Evolutionary conservation across 2,329 filamentous ascomycete genomes (phyloP), one percentile per base, ranked within the genome.

Genomic region (Decorospora gaudefroyi): DNA sequence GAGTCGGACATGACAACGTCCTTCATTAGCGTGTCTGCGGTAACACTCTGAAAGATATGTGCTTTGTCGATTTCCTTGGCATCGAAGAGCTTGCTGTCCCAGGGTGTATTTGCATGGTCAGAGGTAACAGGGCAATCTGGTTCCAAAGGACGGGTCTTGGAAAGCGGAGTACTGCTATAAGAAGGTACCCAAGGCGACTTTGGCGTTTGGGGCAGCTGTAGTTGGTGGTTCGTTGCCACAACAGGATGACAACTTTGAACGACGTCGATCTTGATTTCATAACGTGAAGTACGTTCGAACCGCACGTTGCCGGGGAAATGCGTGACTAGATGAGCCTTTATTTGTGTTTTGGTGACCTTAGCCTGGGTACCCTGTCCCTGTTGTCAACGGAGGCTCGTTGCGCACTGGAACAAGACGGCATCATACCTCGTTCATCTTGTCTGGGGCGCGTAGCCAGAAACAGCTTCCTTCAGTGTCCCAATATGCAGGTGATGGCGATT

Each of bases 221-320:
- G 15, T 18, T 30, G 12, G 18, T 18, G 9, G 16, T 25, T 28
- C 13, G 12, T 21, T 17, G 19, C 12, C 17, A n/a, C 11, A 21
- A 6, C 8, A 30, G 17, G 4, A n/a, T 30, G 11, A 19, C 4
- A 7, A 19, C 6, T 17, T n/a, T 38, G 11, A 11, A 12, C 23
- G 9, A 57, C 32, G 1, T 41, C 25, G 11, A 67, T 45, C 15
- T 56, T 56, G 29, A 70, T 51, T 7, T 7, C 51, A 43, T 67
- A 64, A 3, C 69, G 67, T 17, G 57, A 58, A 15, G 37, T 55
- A 10, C 60, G 58, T 37, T 71, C 59, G 38, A 67, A 69, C 4
- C 48, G 56, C 8, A 69, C 61, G 9, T 49, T 28, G 2, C 30
- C 44, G 3, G 64, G 61, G 30, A 71, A 71, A 3, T 23, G 23